Evolutionary conservation across 2,329 filamentous ascomycete species (phyloP), one percentile per base, ranked within the genome.

Genomic region (Aspergillus tamarii): DNA sequence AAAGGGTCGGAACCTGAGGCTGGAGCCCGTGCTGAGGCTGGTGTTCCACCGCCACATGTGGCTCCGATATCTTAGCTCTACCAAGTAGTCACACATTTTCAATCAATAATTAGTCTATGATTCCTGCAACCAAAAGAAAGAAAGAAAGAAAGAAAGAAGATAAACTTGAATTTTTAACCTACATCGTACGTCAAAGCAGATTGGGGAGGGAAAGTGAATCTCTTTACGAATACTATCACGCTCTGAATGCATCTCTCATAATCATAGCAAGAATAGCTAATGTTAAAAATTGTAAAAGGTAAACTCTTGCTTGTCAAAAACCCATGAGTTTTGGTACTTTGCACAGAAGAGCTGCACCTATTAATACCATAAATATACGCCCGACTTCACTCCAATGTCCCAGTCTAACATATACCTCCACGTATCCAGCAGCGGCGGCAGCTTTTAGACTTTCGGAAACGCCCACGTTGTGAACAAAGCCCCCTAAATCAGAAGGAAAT

Each of bases 401-500:
- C 41, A 82, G 68, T 34, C 74, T 74, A 63, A 82, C 80, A 64
- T 79, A 73, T 0, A 79, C 77, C 60, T 83, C 81, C 26, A 80
- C 77, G 68, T 79, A 81, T 23, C 80, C 81, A 45, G 72, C 72
- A 46, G 71, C 72, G 26, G 74, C 73, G 57, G 74, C 76, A 34
- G 69, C 61, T 64, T 74, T 71, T 60, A 77, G 75, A 48, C 67
- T 68, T 23, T 69, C 63, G 16, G 70, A 66, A 52, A 63, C 72
- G 65, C 84, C 83, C 14, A 78, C 78, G 23, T 78, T 81, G 61
- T 83, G 81, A 73, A 75, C 82, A 78, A 72, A 83, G 78, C 73
- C 85, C 76, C 67, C 82, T 8, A 87, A 82, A 67, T 90, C 89
- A 4, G 88, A 84, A 0, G 95, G 95, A 72, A 98, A 97, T 23